A percentile compares a stretch with the other conserved stretches of the same genome.
Conservation (phyloP, 2,329 filamentous ascomycete genomes). For the Rhytidhysteron rufulum region DNA sequence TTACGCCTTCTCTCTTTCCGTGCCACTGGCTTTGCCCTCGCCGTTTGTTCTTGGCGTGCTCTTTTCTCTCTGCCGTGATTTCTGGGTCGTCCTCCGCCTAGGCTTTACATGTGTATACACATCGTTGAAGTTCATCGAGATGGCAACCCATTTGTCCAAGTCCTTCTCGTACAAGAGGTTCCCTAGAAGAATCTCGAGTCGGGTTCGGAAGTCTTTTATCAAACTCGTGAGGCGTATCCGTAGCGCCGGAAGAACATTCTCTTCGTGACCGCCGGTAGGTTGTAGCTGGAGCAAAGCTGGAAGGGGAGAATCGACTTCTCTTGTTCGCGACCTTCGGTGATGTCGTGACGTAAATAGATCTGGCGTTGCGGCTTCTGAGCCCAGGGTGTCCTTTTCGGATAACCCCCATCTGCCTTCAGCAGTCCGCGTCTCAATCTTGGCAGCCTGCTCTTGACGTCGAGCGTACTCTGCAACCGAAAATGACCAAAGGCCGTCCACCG, state of each 20-base stretch:
- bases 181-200: slow-evolving; percentile 77
- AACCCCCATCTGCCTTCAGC: slow-evolving; percentile 63
- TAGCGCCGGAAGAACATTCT: slow-evolving; percentile 70
- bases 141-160: slow-evolving; percentile 87
- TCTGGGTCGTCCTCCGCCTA: slow-evolving; percentile 43
- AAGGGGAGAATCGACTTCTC: slow-evolving; percentile 42
- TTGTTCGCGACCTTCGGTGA: slow-evolving; percentile 16
- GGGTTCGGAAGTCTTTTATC: slow-evolving; percentile 69
- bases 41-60: slow-evolving; percentile 15
- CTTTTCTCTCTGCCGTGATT: slow-evolving; percentile 21
- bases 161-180: slow-evolving; percentile 92
- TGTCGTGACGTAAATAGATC: slow-evolving; percentile 17
- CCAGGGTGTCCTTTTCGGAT: slow-evolving; percentile 47
- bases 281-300: slow-evolving; percentile 33
- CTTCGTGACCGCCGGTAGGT: slow-evolving; percentile 42
- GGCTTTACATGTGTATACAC: slow-evolving; percentile 77
- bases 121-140: slow-evolving; percentile 99
- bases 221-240: slow-evolving; percentile 70
- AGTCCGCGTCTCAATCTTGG: slow-evolving; percentile 64
- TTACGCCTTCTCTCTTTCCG: background rate
- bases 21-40: background rate
- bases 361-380: slow-evolving; percentile 13
- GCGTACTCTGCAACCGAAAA: slow-evolving; percentile 96
- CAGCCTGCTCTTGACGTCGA: slow-evolving; percentile 77
- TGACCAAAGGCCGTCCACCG: slow-evolving; percentile 88